Evolutionary conservation across 257 asterid genomes (phyloP).

Genomic region (Ophiorrhiza pumila): DNA sequence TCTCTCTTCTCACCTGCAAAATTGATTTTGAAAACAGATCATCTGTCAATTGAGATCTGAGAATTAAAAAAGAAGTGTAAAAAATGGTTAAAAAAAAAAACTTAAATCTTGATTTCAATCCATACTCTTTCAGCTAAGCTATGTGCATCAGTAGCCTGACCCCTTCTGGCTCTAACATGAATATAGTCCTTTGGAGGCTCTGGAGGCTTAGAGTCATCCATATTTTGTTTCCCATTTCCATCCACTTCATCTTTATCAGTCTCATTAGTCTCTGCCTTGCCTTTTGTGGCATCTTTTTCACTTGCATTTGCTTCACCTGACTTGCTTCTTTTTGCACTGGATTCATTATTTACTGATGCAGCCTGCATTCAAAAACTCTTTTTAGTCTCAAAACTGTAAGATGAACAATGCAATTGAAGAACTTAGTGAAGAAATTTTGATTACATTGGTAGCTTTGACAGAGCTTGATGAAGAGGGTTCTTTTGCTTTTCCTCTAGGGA

Average conservation of each 20-base stretch:
- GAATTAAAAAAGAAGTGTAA: neutral
- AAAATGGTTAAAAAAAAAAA: neutral
- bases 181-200: constrained; percentile 82
- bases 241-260: constrained; percentile 16
- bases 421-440: neutral
- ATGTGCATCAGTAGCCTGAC: constrained; percentile 94
- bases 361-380: constrained; percentile 33
- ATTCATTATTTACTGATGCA: constrained; percentile 49
- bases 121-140: constrained; percentile 94
- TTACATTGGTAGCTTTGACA: constrained; percentile 48
- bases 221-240: constrained; percentile 26
- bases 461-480: constrained; percentile 31
- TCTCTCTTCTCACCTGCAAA: constrained; percentile 79
- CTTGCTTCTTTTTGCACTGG: constrained; percentile 56
- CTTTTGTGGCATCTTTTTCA: constrained; percentile 30
- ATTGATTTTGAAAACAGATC: neutral
- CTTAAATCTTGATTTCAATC: neutral
- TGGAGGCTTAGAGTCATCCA: constrained; percentile 32
- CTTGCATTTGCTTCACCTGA: constrained; percentile 28
- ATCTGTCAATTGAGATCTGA: neutral
- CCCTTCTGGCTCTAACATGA: constrained; percentile 95
- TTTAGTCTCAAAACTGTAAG: neutral
- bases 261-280: constrained; percentile 24
- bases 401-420: neutral
- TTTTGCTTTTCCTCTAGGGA: constrained; percentile 56